Evolutionary conservation across 768 basidiomycete species (phyloP).

Genomic region (Tylopilus cervinicoccineus): DNA sequence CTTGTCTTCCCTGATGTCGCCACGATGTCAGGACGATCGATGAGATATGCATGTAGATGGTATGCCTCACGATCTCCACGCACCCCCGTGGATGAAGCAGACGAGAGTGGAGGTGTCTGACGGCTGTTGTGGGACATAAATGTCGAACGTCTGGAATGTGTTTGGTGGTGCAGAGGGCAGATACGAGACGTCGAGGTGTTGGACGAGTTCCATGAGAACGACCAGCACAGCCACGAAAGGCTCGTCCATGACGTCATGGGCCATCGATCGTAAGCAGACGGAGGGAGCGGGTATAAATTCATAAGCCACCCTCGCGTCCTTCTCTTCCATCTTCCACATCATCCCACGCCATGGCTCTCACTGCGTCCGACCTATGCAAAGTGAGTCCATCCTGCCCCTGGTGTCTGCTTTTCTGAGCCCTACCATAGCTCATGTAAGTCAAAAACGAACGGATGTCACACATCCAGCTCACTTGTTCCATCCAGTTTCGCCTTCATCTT

Average conservation of each 20-base stretch:
- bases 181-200: slow-evolving; percentile 36
- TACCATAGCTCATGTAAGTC: slow-evolving; percentile 42
- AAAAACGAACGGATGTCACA: neutral
- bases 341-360: slow-evolving; percentile 55
- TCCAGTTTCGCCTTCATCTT: slow-evolving; percentile 63
- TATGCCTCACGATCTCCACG: slow-evolving; percentile 67
- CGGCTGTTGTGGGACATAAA: slow-evolving; percentile 38
- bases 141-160: slow-evolving; percentile 49
- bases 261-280: neutral
- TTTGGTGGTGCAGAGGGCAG: slow-evolving; percentile 21
- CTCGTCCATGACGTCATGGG: slow-evolving; percentile 26
- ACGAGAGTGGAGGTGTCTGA: slow-evolving; percentile 40
- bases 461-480: slow-evolving; percentile 12
- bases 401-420: neutral
- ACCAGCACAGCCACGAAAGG: slow-evolving; percentile 11
- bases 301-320: neutral
- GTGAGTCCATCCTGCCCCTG: slow-evolving; percentile 31
- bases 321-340: neutral
- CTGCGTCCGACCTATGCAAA: slow-evolving; percentile 74
- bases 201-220: slow-evolving; percentile 8
- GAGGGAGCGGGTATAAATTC: slow-evolving; percentile 17
- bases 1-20: slow-evolving; percentile 66
- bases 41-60: neutral
- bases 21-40: slow-evolving; percentile 3
- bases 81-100: slow-evolving; percentile 80